Evolutionary conservation across 2,329 filamentous ascomycete species (phyloP).

Genomic region (Hypomyces rosellus): DNA sequence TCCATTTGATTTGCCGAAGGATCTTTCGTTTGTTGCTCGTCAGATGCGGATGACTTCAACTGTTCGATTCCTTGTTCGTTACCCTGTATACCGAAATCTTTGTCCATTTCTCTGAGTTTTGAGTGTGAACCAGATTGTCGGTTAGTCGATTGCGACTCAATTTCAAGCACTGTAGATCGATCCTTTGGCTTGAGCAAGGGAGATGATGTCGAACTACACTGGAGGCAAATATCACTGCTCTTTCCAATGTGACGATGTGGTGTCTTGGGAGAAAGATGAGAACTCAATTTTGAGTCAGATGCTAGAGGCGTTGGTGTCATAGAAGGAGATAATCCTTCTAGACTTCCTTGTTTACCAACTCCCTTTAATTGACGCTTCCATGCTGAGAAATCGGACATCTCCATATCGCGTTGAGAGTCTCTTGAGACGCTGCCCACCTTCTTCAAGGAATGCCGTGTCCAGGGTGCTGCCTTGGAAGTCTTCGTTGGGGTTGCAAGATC

Average conservation of each 20-base stretch:
- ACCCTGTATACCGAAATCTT: too few relatives aligned
- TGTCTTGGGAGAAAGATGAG: not conserved
- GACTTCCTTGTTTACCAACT: not conserved
- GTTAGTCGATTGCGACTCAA: too few relatives aligned
- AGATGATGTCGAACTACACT: not conserved
- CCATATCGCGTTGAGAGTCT: not conserved
- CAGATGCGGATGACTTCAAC: too few relatives aligned
- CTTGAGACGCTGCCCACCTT: not conserved
- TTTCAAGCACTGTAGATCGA: not conserved
- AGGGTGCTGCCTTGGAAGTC: not conserved
- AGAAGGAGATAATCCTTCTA: not conserved
- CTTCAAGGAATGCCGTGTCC: not conserved
- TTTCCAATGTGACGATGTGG: not conserved
- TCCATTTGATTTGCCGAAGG: too few relatives aligned
- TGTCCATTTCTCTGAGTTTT: too few relatives aligned
- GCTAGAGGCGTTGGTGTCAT: not conserved
- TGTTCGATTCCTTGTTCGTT: too few relatives aligned
- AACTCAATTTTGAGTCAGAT: not conserved
- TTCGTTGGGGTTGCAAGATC: not conserved
- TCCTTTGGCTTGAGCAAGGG: not conserved
- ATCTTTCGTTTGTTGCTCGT: too few relatives aligned
- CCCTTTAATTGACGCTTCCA: slow-evolving; percentile 8
- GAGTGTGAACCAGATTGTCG: too few relatives aligned
- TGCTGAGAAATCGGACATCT: slow-evolving; percentile 1
- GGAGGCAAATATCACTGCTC: not conserved